Evolutionary conservation across 768 basidiomycete species (phyloP).

Genomic region (Phylloporus rhodoxanthus): DNA sequence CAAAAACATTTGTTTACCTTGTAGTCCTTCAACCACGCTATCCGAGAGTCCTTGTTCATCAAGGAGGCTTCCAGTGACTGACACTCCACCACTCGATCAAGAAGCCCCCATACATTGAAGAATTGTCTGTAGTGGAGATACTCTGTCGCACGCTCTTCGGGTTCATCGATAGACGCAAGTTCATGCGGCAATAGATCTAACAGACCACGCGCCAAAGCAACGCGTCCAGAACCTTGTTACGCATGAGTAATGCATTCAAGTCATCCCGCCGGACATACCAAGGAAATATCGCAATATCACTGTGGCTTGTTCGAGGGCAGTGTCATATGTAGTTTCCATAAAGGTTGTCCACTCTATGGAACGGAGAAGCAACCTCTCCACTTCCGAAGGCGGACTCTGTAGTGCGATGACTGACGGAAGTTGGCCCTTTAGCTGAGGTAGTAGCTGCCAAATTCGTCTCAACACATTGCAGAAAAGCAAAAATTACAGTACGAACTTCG

Average conservation of each 20-base stretch:
- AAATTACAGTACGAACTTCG: conserved; percentile 36
- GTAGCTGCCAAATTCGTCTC: conserved; percentile 33
- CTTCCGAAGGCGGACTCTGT: conserved; percentile 51
- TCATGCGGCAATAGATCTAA: conserved; percentile 59
- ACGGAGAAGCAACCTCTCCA: conserved; percentile 64
- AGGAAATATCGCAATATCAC: conserved; percentile 87
- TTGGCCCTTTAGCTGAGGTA: conserved; percentile 50
- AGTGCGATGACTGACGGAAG: conserved; percentile 56
- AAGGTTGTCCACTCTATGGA: conserved; percentile 94
- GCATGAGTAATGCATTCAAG: neutral
- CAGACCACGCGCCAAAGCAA: conserved; percentile 58
- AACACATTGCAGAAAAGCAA: conserved; percentile 6
- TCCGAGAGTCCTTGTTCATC: conserved; percentile 53
- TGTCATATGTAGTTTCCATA: conserved; percentile 61
- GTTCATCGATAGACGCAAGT: conserved; percentile 54
- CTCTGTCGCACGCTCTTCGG: conserved; percentile 68
- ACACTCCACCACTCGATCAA: conserved; percentile 57
- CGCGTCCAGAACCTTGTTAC: conserved; percentile 59
- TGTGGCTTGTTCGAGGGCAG: conserved; percentile 82
- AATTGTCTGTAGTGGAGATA: conserved; percentile 78
- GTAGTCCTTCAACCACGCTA: conserved; percentile 62
- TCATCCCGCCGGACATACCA: conserved; percentile 42
- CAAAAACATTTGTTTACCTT: conserved; percentile 33
- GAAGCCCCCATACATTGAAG: conserved; percentile 65
- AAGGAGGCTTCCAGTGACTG: conserved; percentile 51